Base-by-base conservation (phyloP, 1,139 yeast genomes). In the Yamadazyma buinensis region DNA sequence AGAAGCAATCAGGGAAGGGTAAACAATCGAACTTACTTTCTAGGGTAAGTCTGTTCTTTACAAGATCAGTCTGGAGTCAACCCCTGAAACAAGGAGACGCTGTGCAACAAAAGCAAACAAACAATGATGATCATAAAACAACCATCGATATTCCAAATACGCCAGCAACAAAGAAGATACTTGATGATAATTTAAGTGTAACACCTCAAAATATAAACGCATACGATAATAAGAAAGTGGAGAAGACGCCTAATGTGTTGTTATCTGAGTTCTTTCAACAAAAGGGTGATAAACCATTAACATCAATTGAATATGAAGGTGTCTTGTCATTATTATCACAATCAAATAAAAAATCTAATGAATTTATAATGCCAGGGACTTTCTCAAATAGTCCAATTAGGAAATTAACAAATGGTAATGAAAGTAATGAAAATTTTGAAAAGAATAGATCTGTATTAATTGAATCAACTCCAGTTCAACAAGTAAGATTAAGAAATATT, bases 291-390 rank as follows among this genome's bases (percentile, higher is more conserved):
- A 61, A 62, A 13, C 90, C 94, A 8, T 64, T 88, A 40, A 71
- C 80, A 9, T 88, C 82, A 13, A 67, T 87, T 32, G 97, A 90
- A 55, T 74, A 81, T 44, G 95, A 83, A 51, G 96, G 96, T 4
- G 95, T 88, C 0, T 58, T 84, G 50, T 75, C 95, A 70, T 54
- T 74, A 54, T 40, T 66, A 33, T 53, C 67, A 24, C 50, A 54
- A 43, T 44, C 47, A 7, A 41, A 42, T 15, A 34, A 36, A 23
- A 46, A 40, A 17, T 30, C 41, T 3, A 32, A 35, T 21, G 34
- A 30, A 11, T 41, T 41, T 13, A 23, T 39, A 10, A 45, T 45
- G 48, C 49, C 49, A 3, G 49, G 49, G 7, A 30, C 43, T 12
- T 44, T 46, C 31, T 33, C 48, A 3, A 32, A 29, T 15, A 36